Percentiles rank a stretch among this genome's conserved stretches.
These are phyloP conservation scores for Saturnispora galanensis DNA, from an alignment of 805 yeast species.

Conservation along the genomic window DNA sequence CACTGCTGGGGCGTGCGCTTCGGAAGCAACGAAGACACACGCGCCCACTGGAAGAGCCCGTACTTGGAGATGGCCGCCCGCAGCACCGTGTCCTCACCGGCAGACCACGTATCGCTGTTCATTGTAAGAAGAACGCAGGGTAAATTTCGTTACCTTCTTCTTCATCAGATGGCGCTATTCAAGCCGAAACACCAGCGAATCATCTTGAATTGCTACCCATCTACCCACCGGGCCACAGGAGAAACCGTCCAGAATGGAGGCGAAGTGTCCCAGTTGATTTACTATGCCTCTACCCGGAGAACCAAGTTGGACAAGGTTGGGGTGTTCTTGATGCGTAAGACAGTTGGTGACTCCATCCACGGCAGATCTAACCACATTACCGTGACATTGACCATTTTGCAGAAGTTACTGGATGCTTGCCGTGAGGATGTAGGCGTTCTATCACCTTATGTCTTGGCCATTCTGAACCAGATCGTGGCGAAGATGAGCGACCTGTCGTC, in stretches of 20 bases:
- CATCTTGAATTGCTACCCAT: constrained; percentile 89
- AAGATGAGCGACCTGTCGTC: constrained; percentile 51
- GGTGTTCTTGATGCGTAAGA: constrained; percentile 51
- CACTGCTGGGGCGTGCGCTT: constrained; percentile 88
- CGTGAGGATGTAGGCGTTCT: constrained; percentile 76
- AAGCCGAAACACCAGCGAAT: constrained; percentile 80
- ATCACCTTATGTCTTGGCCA: constrained; percentile 56
- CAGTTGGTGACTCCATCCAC: constrained; percentile 49
- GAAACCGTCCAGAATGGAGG: constrained; percentile 91
- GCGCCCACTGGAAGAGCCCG: constrained; percentile 90
- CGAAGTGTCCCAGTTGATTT: constrained; percentile 77
- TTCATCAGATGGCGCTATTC: constrained; percentile 10
- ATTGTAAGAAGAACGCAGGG: neutral
- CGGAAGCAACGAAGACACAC: constrained; percentile 78
- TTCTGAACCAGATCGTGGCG: constrained; percentile 40
- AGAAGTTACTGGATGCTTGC: constrained; percentile 65
- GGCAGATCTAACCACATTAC: constrained; percentile 68
- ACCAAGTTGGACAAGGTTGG: constrained; percentile 85
- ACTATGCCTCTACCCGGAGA: constrained; percentile 84
- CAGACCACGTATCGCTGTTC: constrained; percentile 48
- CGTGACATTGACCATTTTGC: constrained; percentile 66
- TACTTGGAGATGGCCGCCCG: constrained; percentile 89
- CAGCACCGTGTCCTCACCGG: constrained; percentile 73
- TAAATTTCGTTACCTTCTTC: neutral
- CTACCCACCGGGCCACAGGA: constrained; percentile 43